These are phyloP conservation scores for Staphylotrichum longicolle DNA, from an alignment of 495 filamentous ascomycete species.

Conservation along the genomic window DNA sequence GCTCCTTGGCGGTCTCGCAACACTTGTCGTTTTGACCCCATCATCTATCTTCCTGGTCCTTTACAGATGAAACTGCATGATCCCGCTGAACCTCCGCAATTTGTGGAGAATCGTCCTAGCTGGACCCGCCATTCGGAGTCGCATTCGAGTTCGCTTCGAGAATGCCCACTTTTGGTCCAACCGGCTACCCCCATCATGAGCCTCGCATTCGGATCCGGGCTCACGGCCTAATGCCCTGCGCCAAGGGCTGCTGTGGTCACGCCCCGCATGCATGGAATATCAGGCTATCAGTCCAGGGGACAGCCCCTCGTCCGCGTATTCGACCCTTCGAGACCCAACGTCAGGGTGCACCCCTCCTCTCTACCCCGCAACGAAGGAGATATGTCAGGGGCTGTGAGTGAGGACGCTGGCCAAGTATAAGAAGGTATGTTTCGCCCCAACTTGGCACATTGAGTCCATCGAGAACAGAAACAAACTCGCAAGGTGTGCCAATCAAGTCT, in stretches of 20 bases:
- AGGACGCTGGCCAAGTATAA: neutral
- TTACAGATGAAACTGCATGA: too few species aligned
- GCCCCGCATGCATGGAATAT: too few species aligned
- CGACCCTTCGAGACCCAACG: neutral
- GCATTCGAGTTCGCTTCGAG: slow-evolving; percentile 15
- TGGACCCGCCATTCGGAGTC: neutral
- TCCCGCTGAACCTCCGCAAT: neutral
- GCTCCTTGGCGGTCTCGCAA: too few species aligned
- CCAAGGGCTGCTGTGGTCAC: neutral
- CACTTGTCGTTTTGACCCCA: too few species aligned
- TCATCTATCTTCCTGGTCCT: too few species aligned
- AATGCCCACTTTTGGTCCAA: too few species aligned
- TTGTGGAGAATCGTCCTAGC: neutral
- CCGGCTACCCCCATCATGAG: neutral
- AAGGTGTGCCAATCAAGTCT: neutral
- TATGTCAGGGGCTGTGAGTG: too few species aligned
- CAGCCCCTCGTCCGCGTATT: neutral
- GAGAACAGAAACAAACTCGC: neutral
- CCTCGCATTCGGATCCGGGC: slow-evolving; percentile 15
- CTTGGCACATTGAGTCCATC: neutral
- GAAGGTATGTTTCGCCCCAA: neutral
- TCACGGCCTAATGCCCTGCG: neutral
- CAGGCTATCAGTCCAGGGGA: too few species aligned
- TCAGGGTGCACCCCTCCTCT: neutral
- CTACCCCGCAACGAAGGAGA: slow-evolving; percentile 7